Base-by-base conservation (phyloP, 495 filamentous ascomycete genomes). In the Hyaloscypha finlandica region DNA sequence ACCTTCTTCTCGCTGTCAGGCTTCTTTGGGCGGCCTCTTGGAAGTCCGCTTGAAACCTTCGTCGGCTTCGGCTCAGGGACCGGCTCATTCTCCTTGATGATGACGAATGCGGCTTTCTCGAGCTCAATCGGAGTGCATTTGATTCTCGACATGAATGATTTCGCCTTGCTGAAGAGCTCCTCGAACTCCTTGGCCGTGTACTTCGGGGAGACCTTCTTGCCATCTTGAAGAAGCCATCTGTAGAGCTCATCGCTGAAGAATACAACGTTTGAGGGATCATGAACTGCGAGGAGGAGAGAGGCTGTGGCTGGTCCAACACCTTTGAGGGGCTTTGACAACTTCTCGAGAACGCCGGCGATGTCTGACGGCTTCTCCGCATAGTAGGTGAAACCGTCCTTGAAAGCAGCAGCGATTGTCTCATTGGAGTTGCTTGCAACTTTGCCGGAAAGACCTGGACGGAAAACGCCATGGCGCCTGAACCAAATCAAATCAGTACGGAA, bases 201-300 rank as follows among this genome's bases (percentile, higher is more conserved):
- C 73, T 88, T 89, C 29, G 76, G 70, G 0, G 67, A 66, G 63
- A 75, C 76, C 31, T 69, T 68, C 68, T 81, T 77, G 48, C 79
- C 85, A 53, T 75, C 76, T 69, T 71, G 72, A 74, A 81, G 84
- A 16, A 90, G 71, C 89, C 89, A 93, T 64, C 86, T 80, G 73
- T 85, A 93, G 25, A 86, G 78, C 77, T 93, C 90, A 69, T 94
- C 91, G 32, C 88, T 89, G 77, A 91, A 93, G 75, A 93, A 94
- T 1, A 90, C 85, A 12, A 88, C 79, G 22, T 82, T 77, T 0
- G 78, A 72, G 0, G 81, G 77, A n/a, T 88, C 83, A 61, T 82
- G 81, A 4, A 88, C 81, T 0, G 88, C 85, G 3, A 93, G 81
- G 3, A 93, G 76, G 30, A 94, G 78, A 3, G 89, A 92, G 0